Evolutionary conservation across 169 alveolate genomes (phyloP).

Genomic region (Cryptosporidium parvum): DNA sequence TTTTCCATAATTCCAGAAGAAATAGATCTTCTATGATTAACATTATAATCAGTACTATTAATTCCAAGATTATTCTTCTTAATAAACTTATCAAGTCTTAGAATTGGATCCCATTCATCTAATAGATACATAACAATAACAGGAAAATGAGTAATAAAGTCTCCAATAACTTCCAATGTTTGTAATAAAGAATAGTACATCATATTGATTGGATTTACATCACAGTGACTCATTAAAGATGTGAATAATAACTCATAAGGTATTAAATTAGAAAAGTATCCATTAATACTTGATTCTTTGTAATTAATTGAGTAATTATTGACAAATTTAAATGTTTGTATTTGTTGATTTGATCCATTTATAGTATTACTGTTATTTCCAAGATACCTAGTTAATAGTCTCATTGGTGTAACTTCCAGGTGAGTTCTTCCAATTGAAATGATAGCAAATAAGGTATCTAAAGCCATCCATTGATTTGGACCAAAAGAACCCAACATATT

Average conservation of each 20-base stretch:
- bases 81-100: conserved; percentile 9
- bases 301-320: conserved; percentile 3
- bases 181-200: conserved; percentile 38
- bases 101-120: conserved; percentile 47
- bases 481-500: conserved; percentile 51
- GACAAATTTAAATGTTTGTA: neutral
- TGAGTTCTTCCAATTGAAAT: neutral
- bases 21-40: neutral
- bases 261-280: conserved; percentile 37
- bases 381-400: conserved; percentile 5
- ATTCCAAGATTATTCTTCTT: conserved; percentile 1
- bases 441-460: conserved; percentile 65
- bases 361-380: neutral
- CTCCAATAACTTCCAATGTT: conserved; percentile 25
- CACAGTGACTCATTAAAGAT: conserved; percentile 59
- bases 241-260: conserved; percentile 44
- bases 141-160: conserved; percentile 52
- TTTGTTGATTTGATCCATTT: neutral
- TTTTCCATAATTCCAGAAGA: neutral
- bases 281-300: conserved; percentile 45
- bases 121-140: neutral
- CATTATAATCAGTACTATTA: neutral
- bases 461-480: conserved; percentile 56
- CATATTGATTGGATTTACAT: conserved; percentile 44
- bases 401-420: conserved; percentile 9